Percentiles rank a stretch among this genome's conserved stretches.
phyloP scores from a whole-genome alignment of 1,284 basidiomycete genomes.

The Cutaneotrichosporon spelunceum region DNA sequence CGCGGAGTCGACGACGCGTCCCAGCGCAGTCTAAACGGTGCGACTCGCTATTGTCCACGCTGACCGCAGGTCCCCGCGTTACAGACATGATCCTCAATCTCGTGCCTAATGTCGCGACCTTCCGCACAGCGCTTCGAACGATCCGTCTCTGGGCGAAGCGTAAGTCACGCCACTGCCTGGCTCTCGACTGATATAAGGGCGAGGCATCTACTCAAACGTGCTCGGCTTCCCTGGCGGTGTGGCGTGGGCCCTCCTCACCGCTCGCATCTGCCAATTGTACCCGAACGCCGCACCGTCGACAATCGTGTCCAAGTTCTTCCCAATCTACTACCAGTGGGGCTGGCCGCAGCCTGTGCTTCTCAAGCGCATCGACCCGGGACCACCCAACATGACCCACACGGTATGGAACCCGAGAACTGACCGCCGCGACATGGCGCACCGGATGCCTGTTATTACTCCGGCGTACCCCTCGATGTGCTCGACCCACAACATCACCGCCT shows the following conservation, averaged over 20 bases:
- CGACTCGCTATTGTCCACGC: slow-evolving; percentile 13
- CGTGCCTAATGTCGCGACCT: slow-evolving; percentile 91
- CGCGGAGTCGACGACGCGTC: slow-evolving; percentile 92
- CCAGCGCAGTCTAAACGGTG: slow-evolving; percentile 89
- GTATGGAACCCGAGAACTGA: slow-evolving; percentile 99
- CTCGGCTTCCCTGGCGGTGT: slow-evolving; percentile 98
- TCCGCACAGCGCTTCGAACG: slow-evolving; percentile 88
- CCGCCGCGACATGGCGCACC: slow-evolving; percentile 84
- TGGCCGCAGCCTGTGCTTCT: slow-evolving; percentile 98
- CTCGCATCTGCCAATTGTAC: slow-evolving; percentile 97
- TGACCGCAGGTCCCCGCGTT: slow-evolving; percentile 74
- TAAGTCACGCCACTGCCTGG: slow-evolving; percentile 53
- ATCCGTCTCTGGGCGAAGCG: slow-evolving; percentile 98
- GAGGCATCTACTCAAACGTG: slow-evolving; percentile 97
- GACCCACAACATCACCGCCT: slow-evolving; percentile 94
- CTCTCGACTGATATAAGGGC: slow-evolving; percentile 55
- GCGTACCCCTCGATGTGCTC: slow-evolving; percentile 99
- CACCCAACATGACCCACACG: slow-evolving; percentile 69
- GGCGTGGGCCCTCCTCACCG: slow-evolving; percentile 97
- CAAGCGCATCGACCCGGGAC: slow-evolving; percentile 94
- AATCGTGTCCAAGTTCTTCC: slow-evolving; percentile 95
- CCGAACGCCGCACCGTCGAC: slow-evolving; percentile 91
- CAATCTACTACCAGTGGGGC: slow-evolving; percentile 94
- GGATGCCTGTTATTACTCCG: slow-evolving; percentile 99
- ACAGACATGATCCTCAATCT: slow-evolving; percentile 94